Percentiles rank a stretch among this genome's conserved stretches.
phyloP scores from a whole-genome alignment of 1,284 basidiomycete genomes.

The Coniferiporia sulphurascens region DNA sequence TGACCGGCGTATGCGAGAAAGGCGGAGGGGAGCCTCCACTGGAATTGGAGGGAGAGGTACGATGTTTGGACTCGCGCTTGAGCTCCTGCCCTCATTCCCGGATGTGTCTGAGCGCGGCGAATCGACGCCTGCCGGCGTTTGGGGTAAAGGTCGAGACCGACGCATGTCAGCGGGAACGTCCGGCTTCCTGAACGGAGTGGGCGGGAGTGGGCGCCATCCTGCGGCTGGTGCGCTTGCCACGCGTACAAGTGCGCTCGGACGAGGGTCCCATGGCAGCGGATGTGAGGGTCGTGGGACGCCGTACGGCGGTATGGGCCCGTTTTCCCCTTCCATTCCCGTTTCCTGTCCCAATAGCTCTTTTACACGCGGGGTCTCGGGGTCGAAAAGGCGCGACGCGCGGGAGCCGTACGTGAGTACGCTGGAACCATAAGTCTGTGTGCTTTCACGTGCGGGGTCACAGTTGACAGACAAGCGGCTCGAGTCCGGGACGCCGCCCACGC shows the following conservation, averaged over 20 bases:
- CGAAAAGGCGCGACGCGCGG: slow-evolving; percentile 1
- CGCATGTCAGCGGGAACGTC: background rate
- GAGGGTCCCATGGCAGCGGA: slow-evolving; percentile 14
- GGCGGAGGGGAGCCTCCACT: background rate
- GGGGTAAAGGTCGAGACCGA: slow-evolving; percentile 6
- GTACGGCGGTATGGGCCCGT: background rate
- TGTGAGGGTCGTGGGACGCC: background rate
- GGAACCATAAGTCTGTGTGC: slow-evolving; percentile 14
- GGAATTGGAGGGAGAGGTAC: background rate
- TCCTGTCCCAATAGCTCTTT: background rate
- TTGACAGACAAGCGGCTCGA: background rate
- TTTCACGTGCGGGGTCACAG: slow-evolving; percentile 6
- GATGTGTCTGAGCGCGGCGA: slow-evolving; percentile 3
- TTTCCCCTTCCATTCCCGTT: background rate
- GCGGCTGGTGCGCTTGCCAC: background rate
- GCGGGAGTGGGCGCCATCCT: background rate
- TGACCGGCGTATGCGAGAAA: background rate
- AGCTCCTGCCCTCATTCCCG: slow-evolving; percentile 1
- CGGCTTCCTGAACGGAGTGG: background rate
- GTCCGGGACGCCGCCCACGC: background rate
- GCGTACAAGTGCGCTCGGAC: slow-evolving; percentile 9
- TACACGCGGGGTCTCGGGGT: background rate
- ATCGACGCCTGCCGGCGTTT: slow-evolving; percentile 1
- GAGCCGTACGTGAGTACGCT: slow-evolving; percentile 16
- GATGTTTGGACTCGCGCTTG: background rate